Base-by-base conservation (phyloP, 163 green algal genomes). In the Botryococcus braunii region DNA sequence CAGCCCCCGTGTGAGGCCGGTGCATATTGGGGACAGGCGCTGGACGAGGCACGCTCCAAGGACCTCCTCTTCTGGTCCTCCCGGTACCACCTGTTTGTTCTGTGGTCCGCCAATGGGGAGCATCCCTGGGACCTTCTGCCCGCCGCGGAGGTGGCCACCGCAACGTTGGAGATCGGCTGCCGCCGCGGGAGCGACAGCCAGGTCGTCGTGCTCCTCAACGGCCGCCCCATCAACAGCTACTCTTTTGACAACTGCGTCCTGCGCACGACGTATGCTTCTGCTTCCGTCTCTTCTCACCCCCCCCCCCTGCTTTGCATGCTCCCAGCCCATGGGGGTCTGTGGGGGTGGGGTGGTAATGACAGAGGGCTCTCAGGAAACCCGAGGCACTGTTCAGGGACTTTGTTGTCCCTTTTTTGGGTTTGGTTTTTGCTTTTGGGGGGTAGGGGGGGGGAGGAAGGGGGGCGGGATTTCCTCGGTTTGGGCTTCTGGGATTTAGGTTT, bases 51-150 rank as follows among this genome's bases (percentile, higher is more conserved):
- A 11, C n/a, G 57, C 29, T 6, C 4, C 38, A 65, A 41, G 36
- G 56, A 72, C 66, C 52, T 66, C 9, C 13, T 72, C 29, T 63
- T 72, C 41, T 72, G 56, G 55, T 55, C 55, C 2, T 43, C 25
- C 23, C 55, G 66, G n/a, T 72, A 72, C 66, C n/a, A 65, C 66
- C 66, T 72, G 29, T 72, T 72, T 59, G 66, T 66, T 39, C 39
- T 25, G 36, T 72, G 56, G 55, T 72, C 66, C 23, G 32, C 66
- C 7, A 56, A 72, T 56, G 27, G 56, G 11, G 29, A 17, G 29
- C 66, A 72, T 56, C 66, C 66, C 25, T 72, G 66, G 66, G 66
- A 72, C n/a, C 11, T 31, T 3, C 37, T 65, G 55, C 39, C 55
- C n/a, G 39, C 38, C 2, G 50, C 66, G 27, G 40, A 43, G 56